Conservation (phyloP, 2,329 filamentous ascomycete genomes). For the Colletotrichum australisinense region DNA sequence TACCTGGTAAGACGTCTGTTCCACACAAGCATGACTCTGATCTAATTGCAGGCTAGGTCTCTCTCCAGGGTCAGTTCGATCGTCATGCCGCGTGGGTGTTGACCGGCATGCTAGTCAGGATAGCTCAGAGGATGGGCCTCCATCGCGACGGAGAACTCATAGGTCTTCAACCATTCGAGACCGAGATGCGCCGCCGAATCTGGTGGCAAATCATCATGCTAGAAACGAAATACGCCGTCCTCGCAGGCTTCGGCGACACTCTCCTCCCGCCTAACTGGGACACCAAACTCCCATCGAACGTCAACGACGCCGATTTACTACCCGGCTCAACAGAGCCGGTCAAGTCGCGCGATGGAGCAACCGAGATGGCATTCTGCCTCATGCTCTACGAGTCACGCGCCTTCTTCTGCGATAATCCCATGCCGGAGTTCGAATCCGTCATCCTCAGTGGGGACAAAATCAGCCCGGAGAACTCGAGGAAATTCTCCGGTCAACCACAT, state of each 20-base stretch:
- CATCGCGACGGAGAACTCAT: conserved; percentile 69
- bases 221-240: conserved; percentile 23
- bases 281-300: conserved; percentile 65
- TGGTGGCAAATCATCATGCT: conserved; percentile 32
- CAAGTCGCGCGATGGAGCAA: conserved; percentile 62
- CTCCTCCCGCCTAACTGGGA: conserved; percentile 56
- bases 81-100: conserved; percentile 70
- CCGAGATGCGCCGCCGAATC: conserved; percentile 14
- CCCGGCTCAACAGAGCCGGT: conserved; percentile 61
- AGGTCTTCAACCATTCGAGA: conserved; percentile 38
- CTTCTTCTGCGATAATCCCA: conserved; percentile 56
- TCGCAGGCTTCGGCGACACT: conserved; percentile 60
- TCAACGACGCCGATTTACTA: conserved; percentile 69
- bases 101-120: conserved; percentile 69
- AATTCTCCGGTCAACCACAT: conserved; percentile 51
- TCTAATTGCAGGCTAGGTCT: conserved; percentile 52
- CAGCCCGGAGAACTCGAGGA: conserved; percentile 60
- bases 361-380: conserved; percentile 28
- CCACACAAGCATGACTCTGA: conserved; percentile 49
- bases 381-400: conserved; percentile 61
- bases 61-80: conserved; percentile 68
- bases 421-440: conserved; percentile 55
- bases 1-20: conserved; percentile 68
- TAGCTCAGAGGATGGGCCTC: conserved; percentile 75
- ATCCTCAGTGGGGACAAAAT: conserved; percentile 48